These are phyloP conservation scores for Antrodiella citrinella DNA, from an alignment of 768 basidiomycete species.

Conservation along the genomic window DNA sequence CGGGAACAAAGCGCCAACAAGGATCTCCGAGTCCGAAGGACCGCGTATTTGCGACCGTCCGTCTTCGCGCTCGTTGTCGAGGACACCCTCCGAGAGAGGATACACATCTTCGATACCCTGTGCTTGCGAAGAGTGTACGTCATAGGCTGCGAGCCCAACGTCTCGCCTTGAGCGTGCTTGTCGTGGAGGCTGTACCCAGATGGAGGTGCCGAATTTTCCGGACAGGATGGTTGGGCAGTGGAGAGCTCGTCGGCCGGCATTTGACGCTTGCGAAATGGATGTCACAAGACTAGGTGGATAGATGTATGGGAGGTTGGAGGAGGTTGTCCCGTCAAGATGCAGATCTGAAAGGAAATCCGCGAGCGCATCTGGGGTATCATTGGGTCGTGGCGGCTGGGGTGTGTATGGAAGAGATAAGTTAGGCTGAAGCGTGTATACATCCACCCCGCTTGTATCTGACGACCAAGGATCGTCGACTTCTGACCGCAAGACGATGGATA, in stretches of 20 bases:
- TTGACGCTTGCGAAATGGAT: conserved; percentile 21
- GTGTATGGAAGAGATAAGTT: neutral
- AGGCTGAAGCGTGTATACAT: conserved; percentile 36
- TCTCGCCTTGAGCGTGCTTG: conserved; percentile 29
- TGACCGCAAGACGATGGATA: conserved; percentile 49
- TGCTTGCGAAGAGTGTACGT: conserved; percentile 17
- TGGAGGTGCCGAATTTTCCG: conserved; percentile 44
- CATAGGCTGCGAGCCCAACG: conserved; percentile 25
- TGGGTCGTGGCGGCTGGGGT: neutral
- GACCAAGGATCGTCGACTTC: conserved; percentile 59
- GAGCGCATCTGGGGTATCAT: neutral
- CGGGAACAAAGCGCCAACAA: conserved; percentile 45
- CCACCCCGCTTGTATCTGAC: conserved; percentile 36
- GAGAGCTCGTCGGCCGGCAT: conserved; percentile 41
- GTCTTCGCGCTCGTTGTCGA: neutral
- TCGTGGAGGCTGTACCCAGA: conserved; percentile 49
- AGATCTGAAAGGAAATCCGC: neutral
- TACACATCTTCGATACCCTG: conserved; percentile 11
- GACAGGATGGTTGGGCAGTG: conserved; percentile 47
- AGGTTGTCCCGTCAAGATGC: neutral
- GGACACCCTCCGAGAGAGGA: too few species aligned
- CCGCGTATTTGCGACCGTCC: neutral
- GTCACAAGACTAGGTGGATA: conserved; percentile 40
- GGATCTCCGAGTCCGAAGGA: conserved; percentile 22
- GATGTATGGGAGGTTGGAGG: conserved; percentile 23